Percentiles rank a stretch among this genome's conserved stretches.
phyloP scores from a whole-genome alignment of 768 basidiomycete species.

The Rhodotorula graminis region DNA sequence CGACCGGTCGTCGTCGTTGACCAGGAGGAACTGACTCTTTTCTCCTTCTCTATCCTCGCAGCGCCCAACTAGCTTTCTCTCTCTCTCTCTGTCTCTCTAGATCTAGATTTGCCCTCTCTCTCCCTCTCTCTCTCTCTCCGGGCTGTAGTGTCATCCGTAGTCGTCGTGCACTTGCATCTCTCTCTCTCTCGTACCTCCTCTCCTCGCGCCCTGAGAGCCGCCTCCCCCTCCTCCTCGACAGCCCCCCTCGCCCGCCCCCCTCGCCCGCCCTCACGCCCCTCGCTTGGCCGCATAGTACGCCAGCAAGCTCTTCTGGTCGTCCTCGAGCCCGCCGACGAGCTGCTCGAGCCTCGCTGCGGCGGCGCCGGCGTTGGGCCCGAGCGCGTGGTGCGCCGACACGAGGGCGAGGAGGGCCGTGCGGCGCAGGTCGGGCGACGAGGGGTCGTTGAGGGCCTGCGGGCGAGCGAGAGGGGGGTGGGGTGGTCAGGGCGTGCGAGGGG shows the following conservation, averaged over 20 bases:
- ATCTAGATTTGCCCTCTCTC: neutral
- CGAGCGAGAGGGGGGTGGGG: too few species aligned
- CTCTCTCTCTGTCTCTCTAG: too few species aligned
- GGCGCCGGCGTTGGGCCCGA: conserved; percentile 8
- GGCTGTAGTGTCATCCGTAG: too few species aligned
- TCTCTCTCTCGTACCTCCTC: too few species aligned
- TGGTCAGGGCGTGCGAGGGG: too few species aligned
- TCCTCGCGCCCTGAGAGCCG: too few species aligned
- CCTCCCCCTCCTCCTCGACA: too few species aligned
- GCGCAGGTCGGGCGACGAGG: conserved; percentile 25
- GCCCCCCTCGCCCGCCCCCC: too few species aligned
- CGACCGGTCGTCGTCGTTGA: too few species aligned
- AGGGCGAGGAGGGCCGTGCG: conserved; percentile 31
- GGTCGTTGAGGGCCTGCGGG: conserved; percentile 36
- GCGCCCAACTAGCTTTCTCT: neutral
- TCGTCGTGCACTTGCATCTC: neutral
- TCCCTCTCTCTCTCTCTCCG: too few species aligned
- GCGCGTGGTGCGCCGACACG: conserved; percentile 32
- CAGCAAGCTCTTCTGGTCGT: conserved; percentile 33
- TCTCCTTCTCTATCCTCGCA: neutral
- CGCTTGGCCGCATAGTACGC: conserved; percentile 20
- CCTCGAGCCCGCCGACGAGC: conserved; percentile 30
- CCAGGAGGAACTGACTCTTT: neutral
- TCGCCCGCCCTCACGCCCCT: neutral
- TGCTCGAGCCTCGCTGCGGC: conserved; percentile 24